A percentile compares a stretch with the other conserved stretches of the same genome.
Evolutionary conservation across 768 basidiomycete genomes (phyloP).

Genomic region (Naematelia aurantialba): DNA sequence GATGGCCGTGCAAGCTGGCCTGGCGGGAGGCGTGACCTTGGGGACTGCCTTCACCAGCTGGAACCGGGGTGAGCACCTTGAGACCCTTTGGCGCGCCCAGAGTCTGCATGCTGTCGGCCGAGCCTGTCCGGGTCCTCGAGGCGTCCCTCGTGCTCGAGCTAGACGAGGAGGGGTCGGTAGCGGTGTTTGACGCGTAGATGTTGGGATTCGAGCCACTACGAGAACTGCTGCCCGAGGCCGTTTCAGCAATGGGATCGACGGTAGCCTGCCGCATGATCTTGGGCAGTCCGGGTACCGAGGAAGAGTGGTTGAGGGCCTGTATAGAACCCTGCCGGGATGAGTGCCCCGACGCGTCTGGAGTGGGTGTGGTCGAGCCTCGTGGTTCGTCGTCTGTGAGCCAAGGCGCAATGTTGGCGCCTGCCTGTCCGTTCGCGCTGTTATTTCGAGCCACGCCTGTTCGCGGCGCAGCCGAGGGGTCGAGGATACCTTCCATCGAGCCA

Average conservation of each 20-base stretch:
- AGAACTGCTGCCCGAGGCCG: slow-evolving; percentile 9
- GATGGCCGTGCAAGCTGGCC: slow-evolving; percentile 7
- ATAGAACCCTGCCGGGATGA: slow-evolving; percentile 12
- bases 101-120: slow-evolving; percentile 31
- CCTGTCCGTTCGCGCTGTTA: slow-evolving; percentile 24
- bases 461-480: slow-evolving; percentile 25
- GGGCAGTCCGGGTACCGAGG: slow-evolving; percentile 32
- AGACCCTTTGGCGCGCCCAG: slow-evolving; percentile 4
- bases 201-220: slow-evolving; percentile 18
- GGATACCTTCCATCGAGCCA: slow-evolving; percentile 37
- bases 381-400: slow-evolving; percentile 44
- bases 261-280: slow-evolving; percentile 22
- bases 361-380: slow-evolving; percentile 4
- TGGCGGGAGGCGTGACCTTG: slow-evolving; percentile 7
- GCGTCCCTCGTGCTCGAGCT: slow-evolving; percentile 4
- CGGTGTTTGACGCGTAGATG: slow-evolving; percentile 12
- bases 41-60: too few relatives aligned
- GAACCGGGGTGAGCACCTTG: neutral
- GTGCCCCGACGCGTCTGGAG: neutral
- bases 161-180: slow-evolving; percentile 9
- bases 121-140: slow-evolving; percentile 18
- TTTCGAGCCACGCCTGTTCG: slow-evolving; percentile 10
- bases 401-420: slow-evolving; percentile 45
- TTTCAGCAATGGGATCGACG: slow-evolving; percentile 6
- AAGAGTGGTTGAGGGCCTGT: slow-evolving; percentile 24